These are phyloP conservation scores for Mycena albidolilacea DNA, from an alignment of 768 basidiomycete genomes.

Conservation along the genomic window DNA sequence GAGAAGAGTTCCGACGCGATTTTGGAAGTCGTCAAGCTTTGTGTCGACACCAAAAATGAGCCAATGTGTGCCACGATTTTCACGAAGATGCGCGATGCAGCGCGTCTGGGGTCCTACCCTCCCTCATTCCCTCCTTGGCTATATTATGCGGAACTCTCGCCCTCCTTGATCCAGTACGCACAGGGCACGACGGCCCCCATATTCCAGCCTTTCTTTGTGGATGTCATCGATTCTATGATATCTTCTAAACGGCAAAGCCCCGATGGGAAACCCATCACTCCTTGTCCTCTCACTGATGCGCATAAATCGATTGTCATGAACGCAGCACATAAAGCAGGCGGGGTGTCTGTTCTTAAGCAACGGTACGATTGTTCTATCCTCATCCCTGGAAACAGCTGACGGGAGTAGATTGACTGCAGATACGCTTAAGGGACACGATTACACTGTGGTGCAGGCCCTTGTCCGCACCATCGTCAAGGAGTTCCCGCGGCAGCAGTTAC, in stretches of 20 bases:
- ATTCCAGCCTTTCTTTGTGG: conserved; percentile 33
- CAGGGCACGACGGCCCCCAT: not conserved
- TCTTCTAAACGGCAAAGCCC: conserved; percentile 13
- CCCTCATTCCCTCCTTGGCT: conserved; percentile 30
- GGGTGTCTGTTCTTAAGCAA: conserved; percentile 25
- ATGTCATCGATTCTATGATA: conserved; percentile 24
- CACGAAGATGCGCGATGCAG: conserved; percentile 31
- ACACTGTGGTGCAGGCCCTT: conserved; percentile 9
- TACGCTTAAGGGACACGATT: conserved; percentile 25
- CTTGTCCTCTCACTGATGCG: conserved; percentile 22
- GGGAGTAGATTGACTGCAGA: conserved; percentile 26
- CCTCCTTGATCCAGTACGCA: conserved; percentile 5
- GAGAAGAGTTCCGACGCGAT: conserved; percentile 16
- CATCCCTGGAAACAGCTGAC: not conserved
- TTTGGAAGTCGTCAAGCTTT: conserved; percentile 32
- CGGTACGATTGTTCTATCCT: not conserved
- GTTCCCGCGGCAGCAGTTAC: conserved; percentile 15
- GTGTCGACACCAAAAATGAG: conserved; percentile 24
- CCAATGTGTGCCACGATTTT: conserved; percentile 20
- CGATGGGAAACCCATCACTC: conserved; percentile 7
- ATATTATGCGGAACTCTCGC: conserved; percentile 31
- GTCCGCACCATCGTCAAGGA: conserved; percentile 9
- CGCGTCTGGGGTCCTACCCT: not conserved
- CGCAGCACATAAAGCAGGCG: conserved; percentile 28
- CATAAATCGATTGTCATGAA: conserved; percentile 14